Base-by-base conservation (phyloP, 768 basidiomycete genomes). In the Tremella mesenterica region DNA sequence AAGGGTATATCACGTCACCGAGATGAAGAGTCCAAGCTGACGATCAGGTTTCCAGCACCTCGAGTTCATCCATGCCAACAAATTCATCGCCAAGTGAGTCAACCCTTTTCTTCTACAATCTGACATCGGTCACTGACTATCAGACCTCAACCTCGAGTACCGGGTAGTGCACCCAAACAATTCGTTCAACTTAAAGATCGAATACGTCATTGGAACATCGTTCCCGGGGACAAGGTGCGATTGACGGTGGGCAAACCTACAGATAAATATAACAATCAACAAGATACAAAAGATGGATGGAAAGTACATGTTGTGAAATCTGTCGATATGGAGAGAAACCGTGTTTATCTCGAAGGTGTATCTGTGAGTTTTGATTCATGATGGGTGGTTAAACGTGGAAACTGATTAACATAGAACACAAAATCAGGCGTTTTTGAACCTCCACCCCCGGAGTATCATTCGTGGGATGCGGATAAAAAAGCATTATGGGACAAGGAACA, bases 161-260 rank as follows among this genome's bases (percentile, higher is more conserved):
- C 38, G n/a, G 23, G 23, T 41, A n/a, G 38, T 23, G 38, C n/a
- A 18, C 38, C 38, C 4, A n/a, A 41, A 23, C 38, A 41, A 16
- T 41, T 41, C 38, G 38, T 41, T 5, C 38, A 41, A 16, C 38
- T 23, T 16, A n/a, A 41, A n/a, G 38, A 41, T 41, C 53, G 70
- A 48, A 57, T 72, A 18, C 50, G 54, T 31, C 57, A 59, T 56
- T 72, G 67, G 67, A 72, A 72, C 46, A 62, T 72, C 44, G 55
- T 61, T 20, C 60, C 61, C n/a, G 68, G 65, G 16, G 70, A 72
- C 54, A 60, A 62, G 54, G 70, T 72, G 41, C 60, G 70, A 16
- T 43, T 72, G 43, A 34, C 57, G 8, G 64, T 66, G 4, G 70
- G 70, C 3, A 68, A 61, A 41, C 56, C 65, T 6, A 30, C 57